A percentile compares a stretch with the other conserved stretches of the same genome.
Evolutionary conservation across 2,329 filamentous ascomycete genomes (phyloP).

Genomic region (Scedosporium aurantiacum): DNA sequence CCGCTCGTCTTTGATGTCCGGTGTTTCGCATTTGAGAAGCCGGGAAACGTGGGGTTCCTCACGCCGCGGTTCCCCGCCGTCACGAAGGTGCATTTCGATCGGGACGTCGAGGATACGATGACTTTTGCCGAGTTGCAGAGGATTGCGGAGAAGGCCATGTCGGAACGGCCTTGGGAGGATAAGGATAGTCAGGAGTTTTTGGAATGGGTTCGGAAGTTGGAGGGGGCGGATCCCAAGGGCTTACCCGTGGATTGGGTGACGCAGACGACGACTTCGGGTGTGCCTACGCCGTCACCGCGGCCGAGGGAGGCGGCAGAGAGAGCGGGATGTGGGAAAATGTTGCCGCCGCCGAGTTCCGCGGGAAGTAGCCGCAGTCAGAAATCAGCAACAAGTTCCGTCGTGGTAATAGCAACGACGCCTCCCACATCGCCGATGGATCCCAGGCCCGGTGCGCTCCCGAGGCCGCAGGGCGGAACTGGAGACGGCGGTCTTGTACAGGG

Average conservation of each 20-base stretch:
- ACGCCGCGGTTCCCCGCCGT: conserved; percentile 67
- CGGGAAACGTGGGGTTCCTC: conserved; percentile 57
- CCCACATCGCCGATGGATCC: not conserved
- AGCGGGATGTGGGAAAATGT: not conserved
- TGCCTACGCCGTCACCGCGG: conserved; percentile 21
- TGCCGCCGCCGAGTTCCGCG: not conserved
- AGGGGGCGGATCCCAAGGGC: conserved; percentile 38
- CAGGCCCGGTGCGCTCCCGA: not conserved
- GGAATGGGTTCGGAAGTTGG: conserved; percentile 50
- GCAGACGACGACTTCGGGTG: conserved; percentile 31
- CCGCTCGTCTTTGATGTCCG: conserved; percentile 72
- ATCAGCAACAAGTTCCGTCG: not conserved
- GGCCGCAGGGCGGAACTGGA: not conserved
- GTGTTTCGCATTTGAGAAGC: conserved; percentile 69
- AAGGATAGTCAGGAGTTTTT: conserved; percentile 50
- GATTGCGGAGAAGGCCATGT: conserved; percentile 48
- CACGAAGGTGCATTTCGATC: conserved; percentile 66
- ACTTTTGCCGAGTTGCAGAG: conserved; percentile 60
- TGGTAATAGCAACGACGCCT: not conserved
- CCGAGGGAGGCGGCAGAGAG: conserved; percentile 7
- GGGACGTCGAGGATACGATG: conserved; percentile 56
- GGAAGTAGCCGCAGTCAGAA: not conserved
- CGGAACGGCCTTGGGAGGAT: conserved; percentile 25
- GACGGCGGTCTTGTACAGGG: not conserved
- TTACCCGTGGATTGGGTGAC: conserved; percentile 30